These are phyloP conservation scores for Heritiera fomes DNA, from an alignment of 345 rosid genomes.

Conservation along the genomic window DNA sequence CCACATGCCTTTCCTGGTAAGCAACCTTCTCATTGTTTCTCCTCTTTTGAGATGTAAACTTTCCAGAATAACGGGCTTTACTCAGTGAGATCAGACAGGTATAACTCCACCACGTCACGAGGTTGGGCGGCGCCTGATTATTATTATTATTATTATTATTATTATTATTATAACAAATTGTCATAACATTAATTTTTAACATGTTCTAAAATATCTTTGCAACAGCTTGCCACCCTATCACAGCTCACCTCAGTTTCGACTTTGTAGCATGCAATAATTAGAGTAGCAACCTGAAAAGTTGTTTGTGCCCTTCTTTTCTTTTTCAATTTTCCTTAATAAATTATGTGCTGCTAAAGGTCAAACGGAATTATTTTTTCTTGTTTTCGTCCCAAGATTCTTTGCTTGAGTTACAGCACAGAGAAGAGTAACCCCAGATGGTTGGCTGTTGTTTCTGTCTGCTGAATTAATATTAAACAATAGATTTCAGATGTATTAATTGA, in stretches of 20 bases:
- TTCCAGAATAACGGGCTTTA: not conserved
- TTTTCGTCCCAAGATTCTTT: constrained; percentile 18
- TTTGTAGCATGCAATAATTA: not conserved
- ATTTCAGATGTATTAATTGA: not conserved
- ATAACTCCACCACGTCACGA: constrained; percentile 1
- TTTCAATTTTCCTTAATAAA: not conserved
- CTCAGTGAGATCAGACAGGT: not conserved
- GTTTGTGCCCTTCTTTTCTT: not conserved
- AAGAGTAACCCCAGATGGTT: not conserved
- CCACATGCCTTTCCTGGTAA: constrained; percentile 35
- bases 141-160: not conserved
- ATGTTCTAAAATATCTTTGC: not conserved
- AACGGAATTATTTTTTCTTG: not conserved
- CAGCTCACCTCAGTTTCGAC: not conserved
- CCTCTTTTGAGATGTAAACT: constrained; percentile 8
- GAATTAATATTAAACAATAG: not conserved
- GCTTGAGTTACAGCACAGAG: constrained; percentile 15
- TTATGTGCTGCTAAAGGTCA: not conserved
- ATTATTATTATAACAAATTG: not conserved
- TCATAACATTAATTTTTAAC: not conserved
- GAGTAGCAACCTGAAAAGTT: not conserved
- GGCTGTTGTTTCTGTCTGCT: constrained; percentile 11
- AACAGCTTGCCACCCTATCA: not conserved
- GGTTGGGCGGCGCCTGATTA: constrained; percentile 12
- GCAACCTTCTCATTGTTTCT: constrained; percentile 5